Evolutionary conservation across 768 basidiomycete species (phyloP).

Genomic region (Russula dissimulans): DNA sequence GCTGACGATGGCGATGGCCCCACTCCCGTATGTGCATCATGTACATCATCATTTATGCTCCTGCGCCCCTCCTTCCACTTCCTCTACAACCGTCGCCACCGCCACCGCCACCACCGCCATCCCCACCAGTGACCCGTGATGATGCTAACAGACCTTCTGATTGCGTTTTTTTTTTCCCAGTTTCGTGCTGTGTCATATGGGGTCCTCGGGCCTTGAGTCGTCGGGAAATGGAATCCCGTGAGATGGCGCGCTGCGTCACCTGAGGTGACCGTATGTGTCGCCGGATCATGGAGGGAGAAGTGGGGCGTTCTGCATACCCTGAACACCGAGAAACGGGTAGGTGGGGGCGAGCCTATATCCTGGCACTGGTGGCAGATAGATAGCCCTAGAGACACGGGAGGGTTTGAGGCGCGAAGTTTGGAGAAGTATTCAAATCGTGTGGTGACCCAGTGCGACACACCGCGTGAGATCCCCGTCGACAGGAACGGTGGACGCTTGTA

Average conservation of each 20-base stretch:
- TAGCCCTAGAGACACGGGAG: not conserved
- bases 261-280: not conserved
- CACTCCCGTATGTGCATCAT: constrained; percentile 41
- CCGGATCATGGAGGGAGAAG: not conserved
- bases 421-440: too few species aligned
- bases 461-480: too few species aligned
- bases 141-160: not conserved
- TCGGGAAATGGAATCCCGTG: not conserved
- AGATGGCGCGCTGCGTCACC: not conserved
- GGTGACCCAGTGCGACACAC: too few species aligned
- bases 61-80: not conserved
- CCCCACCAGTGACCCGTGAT: not conserved
- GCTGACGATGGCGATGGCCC: constrained; percentile 30
- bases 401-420: too few species aligned
- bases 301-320: not conserved
- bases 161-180: not conserved
- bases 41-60: too few species aligned
- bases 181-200: constrained; percentile 1
- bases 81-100: not conserved
- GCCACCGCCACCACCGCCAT: not conserved
- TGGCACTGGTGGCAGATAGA: not conserved
- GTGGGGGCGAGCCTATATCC: not conserved
- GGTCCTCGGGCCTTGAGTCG: not conserved
- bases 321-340: not conserved
- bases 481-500: too few species aligned